Evolutionary conservation across 306 rosid species (phyloP), one percentile per base, ranked within the genome.

Genomic region (Prosopis cineraria): DNA sequence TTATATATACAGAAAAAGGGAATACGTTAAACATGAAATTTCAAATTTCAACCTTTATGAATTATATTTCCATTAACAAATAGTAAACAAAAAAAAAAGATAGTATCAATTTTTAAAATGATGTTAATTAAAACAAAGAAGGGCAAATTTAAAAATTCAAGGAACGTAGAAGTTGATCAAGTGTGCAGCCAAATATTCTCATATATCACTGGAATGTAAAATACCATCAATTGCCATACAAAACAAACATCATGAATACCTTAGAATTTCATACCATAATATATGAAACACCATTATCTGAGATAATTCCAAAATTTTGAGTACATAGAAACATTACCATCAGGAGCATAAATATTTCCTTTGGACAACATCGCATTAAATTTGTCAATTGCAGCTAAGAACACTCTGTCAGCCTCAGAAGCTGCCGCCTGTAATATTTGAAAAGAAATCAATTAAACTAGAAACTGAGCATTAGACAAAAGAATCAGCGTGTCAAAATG

Each of bases 331-430:
- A 41, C 74, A 88, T 78, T 86, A 86, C 99, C 99, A 87, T 92
- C 98, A 3, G 97, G 93, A 65, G 93, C 96, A 76, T 91, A 85
- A 75, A 81, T 85, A 72, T 93, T 95, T 85, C 99, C 93, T 80
- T 87, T 93, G 45, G 95, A 86, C 87, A 93, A 79, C 96, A 95
- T 91, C 17, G 99, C 96, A 86, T 93, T 89, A 75, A 95, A 95
- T 81, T 95, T 95, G 77, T 95, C 98, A 64, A 95, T 95, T 75
- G 99, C 98, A 82, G 99, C 99, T 85, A 95, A 80, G 85, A 91
- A 95, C 52, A 95, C 93, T 78, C 86, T 88, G 83, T 94, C 98
- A 20, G 98, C 98, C 85, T 94, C 98, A 73, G 86, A 85, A 70
- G 97, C 90, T 43, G 97, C 91, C 71, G 85, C 93, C 98, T 94